Conservation (phyloP, 2,329 filamentous ascomycete species). For the Penicillium sp. region DNA sequence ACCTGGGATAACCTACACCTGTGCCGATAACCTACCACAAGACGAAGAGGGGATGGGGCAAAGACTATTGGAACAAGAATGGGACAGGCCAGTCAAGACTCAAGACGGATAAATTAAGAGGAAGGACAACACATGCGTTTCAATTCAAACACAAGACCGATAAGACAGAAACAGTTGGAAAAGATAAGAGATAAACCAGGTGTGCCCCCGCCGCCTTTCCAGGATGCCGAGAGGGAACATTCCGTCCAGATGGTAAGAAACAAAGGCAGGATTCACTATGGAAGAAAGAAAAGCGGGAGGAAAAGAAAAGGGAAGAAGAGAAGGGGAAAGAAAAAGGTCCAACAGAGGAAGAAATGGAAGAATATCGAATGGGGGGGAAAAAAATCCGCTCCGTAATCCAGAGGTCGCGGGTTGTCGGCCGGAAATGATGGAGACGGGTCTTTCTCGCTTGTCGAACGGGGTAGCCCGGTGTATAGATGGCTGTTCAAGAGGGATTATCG, state of each 20-base stretch:
- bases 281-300: slow-evolving; percentile 20
- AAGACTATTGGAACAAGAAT: background rate
- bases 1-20: background rate
- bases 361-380: slow-evolving; percentile 8
- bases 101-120: slow-evolving; percentile 6
- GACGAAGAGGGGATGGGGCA: background rate
- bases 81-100: slow-evolving; percentile 13
- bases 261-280: slow-evolving; percentile 17
- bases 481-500: slow-evolving; percentile 17
- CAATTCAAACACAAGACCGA: slow-evolving; percentile 26
- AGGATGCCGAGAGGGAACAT: slow-evolving; percentile 28
- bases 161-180: slow-evolving; percentile 22
- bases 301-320: slow-evolving; percentile 16
- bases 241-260: slow-evolving; percentile 30
- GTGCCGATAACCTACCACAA: slow-evolving; percentile 3
- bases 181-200: slow-evolving; percentile 28
- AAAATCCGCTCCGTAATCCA: slow-evolving; percentile 19
- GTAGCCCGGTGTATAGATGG: slow-evolving; percentile 14
- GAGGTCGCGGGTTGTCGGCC: slow-evolving; percentile 22
- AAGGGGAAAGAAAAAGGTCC: slow-evolving; percentile 12
- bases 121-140: slow-evolving; percentile 19
- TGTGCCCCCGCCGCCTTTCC: slow-evolving; percentile 20
- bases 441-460: slow-evolving; percentile 23
- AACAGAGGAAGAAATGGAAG: slow-evolving; percentile 12
- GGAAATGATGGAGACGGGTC: slow-evolving; percentile 21